Percentiles rank a stretch among this genome's conserved stretches.
Evolutionary conservation across 441 rosid species (phyloP).

Genomic region (Euphorbia schlechtendalii): DNA sequence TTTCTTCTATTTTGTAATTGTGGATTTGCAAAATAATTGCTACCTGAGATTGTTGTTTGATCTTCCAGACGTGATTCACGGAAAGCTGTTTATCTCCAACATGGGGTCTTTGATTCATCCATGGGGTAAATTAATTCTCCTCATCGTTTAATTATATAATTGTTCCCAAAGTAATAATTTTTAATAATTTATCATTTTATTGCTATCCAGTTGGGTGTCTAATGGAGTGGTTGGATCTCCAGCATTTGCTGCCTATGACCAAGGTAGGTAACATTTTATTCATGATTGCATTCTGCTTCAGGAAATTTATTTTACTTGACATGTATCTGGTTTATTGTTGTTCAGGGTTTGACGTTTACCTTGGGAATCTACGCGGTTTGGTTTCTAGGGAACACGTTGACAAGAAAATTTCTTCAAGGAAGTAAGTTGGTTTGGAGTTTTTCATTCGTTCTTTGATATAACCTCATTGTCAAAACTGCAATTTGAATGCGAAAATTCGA

Average conservation of each 20-base stretch:
- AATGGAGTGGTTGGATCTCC: constrained; percentile 97
- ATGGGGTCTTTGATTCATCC: constrained; percentile 89
- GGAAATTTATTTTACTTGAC: neutral
- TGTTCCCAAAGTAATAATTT: too few species aligned
- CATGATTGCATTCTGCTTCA: constrained; percentile 4
- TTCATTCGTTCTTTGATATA: neutral
- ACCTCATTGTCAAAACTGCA: too few species aligned
- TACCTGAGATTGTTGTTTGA: constrained; percentile 25
- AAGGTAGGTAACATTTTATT: constrained; percentile 44
- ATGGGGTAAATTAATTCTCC: constrained; percentile 68
- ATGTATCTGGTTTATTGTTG: constrained; percentile 11
- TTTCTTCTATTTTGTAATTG: constrained; percentile 14
- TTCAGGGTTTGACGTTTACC: constrained; percentile 90
- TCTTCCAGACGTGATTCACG: constrained; percentile 77
- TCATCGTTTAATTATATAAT: neutral
- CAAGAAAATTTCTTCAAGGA: constrained; percentile 69
- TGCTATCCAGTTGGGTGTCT: constrained; percentile 72
- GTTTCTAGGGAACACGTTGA: constrained; percentile 85
- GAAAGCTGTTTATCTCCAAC: constrained; percentile 87
- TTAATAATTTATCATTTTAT: neutral
- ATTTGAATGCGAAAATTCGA: too few species aligned
- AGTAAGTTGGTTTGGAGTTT: constrained; percentile 44
- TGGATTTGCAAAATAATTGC: constrained; percentile 15
- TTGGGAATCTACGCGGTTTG: constrained; percentile 88
- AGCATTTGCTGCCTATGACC: constrained; percentile 98